A percentile compares a stretch with the other conserved stretches of the same genome.
Evolutionary conservation across 2,329 filamentous ascomycete species (phyloP).

Genomic region (Chaetomium sp.): DNA sequence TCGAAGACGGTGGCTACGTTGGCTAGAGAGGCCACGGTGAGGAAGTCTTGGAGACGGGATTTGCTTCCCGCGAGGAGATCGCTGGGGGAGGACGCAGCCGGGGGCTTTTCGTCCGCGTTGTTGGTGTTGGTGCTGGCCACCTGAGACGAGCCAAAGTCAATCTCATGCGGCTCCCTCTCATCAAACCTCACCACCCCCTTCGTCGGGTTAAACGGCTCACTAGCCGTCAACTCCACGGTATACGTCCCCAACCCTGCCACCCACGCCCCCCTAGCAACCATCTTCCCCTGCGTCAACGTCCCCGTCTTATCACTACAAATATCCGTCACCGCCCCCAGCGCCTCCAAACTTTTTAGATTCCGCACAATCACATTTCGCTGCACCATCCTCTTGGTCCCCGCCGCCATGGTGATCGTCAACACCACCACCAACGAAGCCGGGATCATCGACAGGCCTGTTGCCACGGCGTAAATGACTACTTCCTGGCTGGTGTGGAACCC

Average conservation of each 20-base stretch:
- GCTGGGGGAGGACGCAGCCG: slow-evolving; percentile 18
- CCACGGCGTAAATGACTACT: slow-evolving; percentile 39
- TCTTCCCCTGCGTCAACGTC: slow-evolving; percentile 59
- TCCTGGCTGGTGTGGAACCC: slow-evolving; percentile 43
- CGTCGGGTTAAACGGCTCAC: slow-evolving; percentile 55
- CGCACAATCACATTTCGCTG: slow-evolving; percentile 50
- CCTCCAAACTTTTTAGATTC: slow-evolving; percentile 59
- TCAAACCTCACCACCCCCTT: slow-evolving; percentile 41
- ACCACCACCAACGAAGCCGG: slow-evolving; percentile 53
- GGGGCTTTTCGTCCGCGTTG: slow-evolving; percentile 21
- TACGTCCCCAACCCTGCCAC: slow-evolving; percentile 48
- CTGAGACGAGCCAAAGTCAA: slow-evolving; percentile 16
- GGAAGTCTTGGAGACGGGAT: slow-evolving; percentile 42
- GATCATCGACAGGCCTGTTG: slow-evolving; percentile 46
- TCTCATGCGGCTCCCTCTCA: slow-evolving; percentile 14
- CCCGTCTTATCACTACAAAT: slow-evolving; percentile 68
- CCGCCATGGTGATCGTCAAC: slow-evolving; percentile 58
- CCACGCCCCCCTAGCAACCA: slow-evolving; percentile 60
- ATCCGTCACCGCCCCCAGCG: slow-evolving; percentile 62
- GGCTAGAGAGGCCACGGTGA: slow-evolving; percentile 28
- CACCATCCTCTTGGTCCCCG: slow-evolving; percentile 50
- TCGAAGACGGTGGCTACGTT: slow-evolving; percentile 35
- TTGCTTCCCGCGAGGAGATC: slow-evolving; percentile 41
- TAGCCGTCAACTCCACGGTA: slow-evolving; percentile 48
- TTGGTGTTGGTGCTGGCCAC: slow-evolving; percentile 3